These are phyloP conservation scores for Calocybe gambosa DNA, from an alignment of 1,284 basidiomycete genomes.

Conservation along the genomic window DNA sequence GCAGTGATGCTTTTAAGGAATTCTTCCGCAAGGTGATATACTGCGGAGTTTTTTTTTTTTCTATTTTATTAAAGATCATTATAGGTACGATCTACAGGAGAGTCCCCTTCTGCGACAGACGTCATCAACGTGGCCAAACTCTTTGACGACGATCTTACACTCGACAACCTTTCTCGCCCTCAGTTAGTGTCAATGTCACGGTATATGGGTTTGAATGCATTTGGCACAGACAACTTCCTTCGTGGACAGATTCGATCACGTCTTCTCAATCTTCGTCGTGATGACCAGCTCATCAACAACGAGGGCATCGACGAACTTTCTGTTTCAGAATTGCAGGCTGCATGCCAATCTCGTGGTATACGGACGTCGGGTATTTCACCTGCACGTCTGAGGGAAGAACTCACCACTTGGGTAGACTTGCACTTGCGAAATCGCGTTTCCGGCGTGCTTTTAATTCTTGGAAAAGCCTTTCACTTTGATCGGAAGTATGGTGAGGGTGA, in stretches of 20 bases:
- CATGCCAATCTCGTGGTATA: constrained; percentile 94
- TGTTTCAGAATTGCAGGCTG: constrained; percentile 83
- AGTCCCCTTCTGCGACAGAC: constrained; percentile 84
- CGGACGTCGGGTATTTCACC: constrained; percentile 83
- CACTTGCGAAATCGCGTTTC: constrained; percentile 88
- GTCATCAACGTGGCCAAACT: constrained; percentile 93
- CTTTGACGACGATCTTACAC: constrained; percentile 95
- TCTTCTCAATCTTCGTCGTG: constrained; percentile 79
- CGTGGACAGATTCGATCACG: constrained; percentile 89
- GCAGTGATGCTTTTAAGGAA: constrained; percentile 95
- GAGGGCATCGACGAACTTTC: constrained; percentile 94
- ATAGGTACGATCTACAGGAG: constrained; percentile 90
- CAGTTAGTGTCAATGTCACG: constrained; percentile 97
- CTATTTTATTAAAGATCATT: constrained; percentile 1
- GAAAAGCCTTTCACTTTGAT: constrained; percentile 94
- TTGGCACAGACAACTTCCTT: constrained; percentile 98
- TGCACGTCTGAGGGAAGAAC: constrained; percentile 79
- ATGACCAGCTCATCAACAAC: constrained; percentile 87
- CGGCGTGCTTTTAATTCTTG: constrained; percentile 90
- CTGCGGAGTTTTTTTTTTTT: constrained; percentile 1
- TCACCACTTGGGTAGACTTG: constrained; percentile 90
- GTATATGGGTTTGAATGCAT: constrained; percentile 98
- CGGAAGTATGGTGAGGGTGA: constrained; percentile 64
- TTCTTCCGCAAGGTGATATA: constrained; percentile 88
- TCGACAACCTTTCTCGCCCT: constrained; percentile 96